Evolutionary conservation across 805 yeast species (phyloP).

Genomic region (Candida michaelii): DNA sequence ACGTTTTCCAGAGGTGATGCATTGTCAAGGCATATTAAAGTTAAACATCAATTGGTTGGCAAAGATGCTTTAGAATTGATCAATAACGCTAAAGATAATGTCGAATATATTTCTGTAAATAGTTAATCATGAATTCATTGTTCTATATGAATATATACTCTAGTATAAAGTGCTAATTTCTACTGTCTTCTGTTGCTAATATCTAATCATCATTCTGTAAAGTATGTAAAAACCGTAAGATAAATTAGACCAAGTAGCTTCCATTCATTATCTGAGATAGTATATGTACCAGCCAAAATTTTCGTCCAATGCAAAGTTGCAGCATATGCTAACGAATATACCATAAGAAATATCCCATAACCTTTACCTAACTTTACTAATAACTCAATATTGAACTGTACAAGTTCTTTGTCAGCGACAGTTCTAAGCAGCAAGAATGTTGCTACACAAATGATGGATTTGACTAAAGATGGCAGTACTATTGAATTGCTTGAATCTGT

Average conservation of each 20-base stretch:
- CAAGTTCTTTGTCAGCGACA: neutral
- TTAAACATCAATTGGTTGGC: conserved; percentile 76
- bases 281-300: neutral
- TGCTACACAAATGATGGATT: too few relatives aligned
- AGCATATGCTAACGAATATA: neutral
- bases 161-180: too few relatives aligned
- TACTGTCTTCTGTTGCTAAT: neutral
- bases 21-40: conserved; percentile 55
- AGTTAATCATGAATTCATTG: conserved; percentile 5
- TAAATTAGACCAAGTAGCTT: neutral
- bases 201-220: too few relatives aligned
- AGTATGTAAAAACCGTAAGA: neutral
- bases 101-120: conserved; percentile 50
- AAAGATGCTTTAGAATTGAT: conserved; percentile 68
- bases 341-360: neutral
- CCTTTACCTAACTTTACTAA: neutral
- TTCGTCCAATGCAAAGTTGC: neutral
- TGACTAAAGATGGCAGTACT: too few relatives aligned
- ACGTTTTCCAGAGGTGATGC: conserved; percentile 50
- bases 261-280: neutral
- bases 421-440: neutral
- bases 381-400: neutral
- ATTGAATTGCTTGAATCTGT: too few relatives aligned
- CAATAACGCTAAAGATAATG: conserved; percentile 74
- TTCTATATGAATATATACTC: neutral